Percentiles rank a stretch among this genome's conserved stretches.
Conservation (phyloP, 441 rosid genomes). For the Flueggea neowawraea region DNA sequence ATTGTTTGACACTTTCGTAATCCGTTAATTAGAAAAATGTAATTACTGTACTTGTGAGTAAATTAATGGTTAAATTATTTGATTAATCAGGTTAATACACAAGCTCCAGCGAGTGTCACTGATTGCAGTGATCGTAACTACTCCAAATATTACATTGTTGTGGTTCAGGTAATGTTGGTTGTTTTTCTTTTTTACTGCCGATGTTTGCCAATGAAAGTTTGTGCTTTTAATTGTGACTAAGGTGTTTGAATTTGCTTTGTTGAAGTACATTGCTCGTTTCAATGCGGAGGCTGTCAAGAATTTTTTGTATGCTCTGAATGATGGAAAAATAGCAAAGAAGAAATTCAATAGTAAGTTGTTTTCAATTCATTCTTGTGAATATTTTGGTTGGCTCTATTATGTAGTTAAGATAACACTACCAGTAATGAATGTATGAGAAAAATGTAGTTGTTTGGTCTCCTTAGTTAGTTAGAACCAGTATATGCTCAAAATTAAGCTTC, state of each 20-base stretch:
- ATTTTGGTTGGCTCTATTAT: too few relatives aligned
- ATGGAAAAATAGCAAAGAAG: constrained; percentile 71
- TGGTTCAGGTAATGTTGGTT: constrained; percentile 65
- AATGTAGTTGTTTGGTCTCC: too few relatives aligned
- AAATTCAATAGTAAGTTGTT: constrained; percentile 69
- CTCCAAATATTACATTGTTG: constrained; percentile 79
- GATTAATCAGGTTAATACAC: too few relatives aligned
- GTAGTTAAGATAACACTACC: too few relatives aligned
- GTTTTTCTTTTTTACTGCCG: background rate
- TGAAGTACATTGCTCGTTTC: constrained; percentile 78
- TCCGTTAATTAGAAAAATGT: too few relatives aligned
- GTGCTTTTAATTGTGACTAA: constrained; percentile 1
- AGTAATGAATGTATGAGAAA: too few relatives aligned
- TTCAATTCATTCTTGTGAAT: background rate
- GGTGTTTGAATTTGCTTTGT: constrained; percentile 14
- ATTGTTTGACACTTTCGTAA: background rate
- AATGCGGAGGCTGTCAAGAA: constrained; percentile 74
- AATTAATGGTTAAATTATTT: too few relatives aligned
- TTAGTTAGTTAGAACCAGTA: too few relatives aligned
- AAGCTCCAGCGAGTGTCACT: constrained; percentile 54
- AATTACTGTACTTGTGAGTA: too few relatives aligned
- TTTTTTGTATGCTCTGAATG: constrained; percentile 55
- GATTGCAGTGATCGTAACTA: constrained; percentile 75
- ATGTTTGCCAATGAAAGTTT: background rate
- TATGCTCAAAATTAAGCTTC: too few relatives aligned